These are phyloP conservation scores for Pterocarpus santalinus DNA, from an alignment of 306 rosid species.

Conservation along the genomic window DNA sequence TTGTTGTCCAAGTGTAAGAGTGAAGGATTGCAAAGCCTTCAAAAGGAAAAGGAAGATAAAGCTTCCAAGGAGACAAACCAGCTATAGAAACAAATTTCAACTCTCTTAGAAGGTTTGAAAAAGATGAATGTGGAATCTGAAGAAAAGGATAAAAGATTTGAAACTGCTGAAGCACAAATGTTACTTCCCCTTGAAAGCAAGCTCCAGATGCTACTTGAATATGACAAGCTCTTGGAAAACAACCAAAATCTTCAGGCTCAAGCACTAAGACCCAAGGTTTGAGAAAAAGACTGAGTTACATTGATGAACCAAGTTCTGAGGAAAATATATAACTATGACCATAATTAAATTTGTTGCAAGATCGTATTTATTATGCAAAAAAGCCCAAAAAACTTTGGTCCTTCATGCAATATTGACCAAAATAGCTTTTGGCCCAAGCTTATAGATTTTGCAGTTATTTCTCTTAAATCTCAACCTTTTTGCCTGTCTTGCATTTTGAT, in stretches of 20 bases:
- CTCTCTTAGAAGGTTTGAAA: constrained; percentile 64
- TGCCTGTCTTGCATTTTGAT: background rate
- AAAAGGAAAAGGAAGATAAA: constrained; percentile 70
- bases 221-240: constrained; percentile 82
- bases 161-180: constrained; percentile 79
- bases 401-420: constrained; percentile 33
- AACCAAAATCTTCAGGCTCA: constrained; percentile 87
- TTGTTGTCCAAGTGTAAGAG: too few relatives aligned
- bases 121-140: constrained; percentile 67
- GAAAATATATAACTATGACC: constrained; percentile 29
- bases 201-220: constrained; percentile 88
- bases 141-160: constrained; percentile 71
- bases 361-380: constrained; percentile 11
- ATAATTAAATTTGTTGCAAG: constrained; percentile 39
- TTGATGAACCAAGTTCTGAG: constrained; percentile 30
- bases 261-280: constrained; percentile 52
- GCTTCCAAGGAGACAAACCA: constrained; percentile 64
- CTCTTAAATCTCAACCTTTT: background rate
- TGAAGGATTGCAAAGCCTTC: constrained; percentile 71
- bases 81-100: constrained; percentile 58
- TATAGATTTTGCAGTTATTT: constrained; percentile 16
- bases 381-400: constrained; percentile 29
- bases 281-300: constrained; percentile 45
- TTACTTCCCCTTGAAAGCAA: constrained; percentile 77
- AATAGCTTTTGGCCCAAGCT: background rate